Evolutionary conservation across 768 basidiomycete genomes (phyloP).

Genomic region (Exidia glandulosa): DNA sequence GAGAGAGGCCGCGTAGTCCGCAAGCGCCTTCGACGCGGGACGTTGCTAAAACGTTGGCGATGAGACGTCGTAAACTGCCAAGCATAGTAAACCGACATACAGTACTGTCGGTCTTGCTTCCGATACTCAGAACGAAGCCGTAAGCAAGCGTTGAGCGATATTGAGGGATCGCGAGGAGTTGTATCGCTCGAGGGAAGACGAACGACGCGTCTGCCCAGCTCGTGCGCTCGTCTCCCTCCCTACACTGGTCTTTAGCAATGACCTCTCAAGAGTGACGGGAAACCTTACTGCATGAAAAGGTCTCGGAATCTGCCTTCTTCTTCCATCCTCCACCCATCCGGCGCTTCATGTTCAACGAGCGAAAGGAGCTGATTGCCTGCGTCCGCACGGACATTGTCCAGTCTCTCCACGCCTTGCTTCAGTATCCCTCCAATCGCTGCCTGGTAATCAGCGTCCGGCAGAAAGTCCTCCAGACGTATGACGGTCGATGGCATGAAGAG

Average conservation of each 20-base stretch:
- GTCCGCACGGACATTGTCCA: conserved; percentile 81
- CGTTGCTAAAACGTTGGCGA: conserved; percentile 42
- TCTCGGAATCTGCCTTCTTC: conserved; percentile 35
- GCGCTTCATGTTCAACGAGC: conserved; percentile 35
- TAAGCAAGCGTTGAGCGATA: conserved; percentile 55
- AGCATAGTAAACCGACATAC: conserved; percentile 34
- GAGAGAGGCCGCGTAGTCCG: conserved; percentile 43
- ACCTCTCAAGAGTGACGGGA: background rate
- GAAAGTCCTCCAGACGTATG: conserved; percentile 39
- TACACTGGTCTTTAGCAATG: conserved; percentile 10
- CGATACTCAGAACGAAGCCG: conserved; percentile 70
- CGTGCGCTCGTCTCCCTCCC: conserved; percentile 19
- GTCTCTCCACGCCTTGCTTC: conserved; percentile 82
- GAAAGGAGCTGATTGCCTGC: conserved; percentile 53
- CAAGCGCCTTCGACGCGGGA: conserved; percentile 50
- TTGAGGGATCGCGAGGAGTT: conserved; percentile 45
- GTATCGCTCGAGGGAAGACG: conserved; percentile 66
- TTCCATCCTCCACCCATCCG: conserved; percentile 42
- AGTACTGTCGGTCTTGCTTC: conserved; percentile 75
- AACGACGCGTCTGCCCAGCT: conserved; percentile 64
- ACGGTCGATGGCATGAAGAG: conserved; percentile 34
- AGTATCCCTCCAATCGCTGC: conserved; percentile 53
- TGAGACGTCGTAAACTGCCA: conserved; percentile 9
- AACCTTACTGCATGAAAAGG: conserved; percentile 41
- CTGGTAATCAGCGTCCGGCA: conserved; percentile 49